Percentiles rank a stretch among this genome's conserved stretches.
phyloP scores from a whole-genome alignment of 208 protist genomes.

The Phytomonas francai region DNA sequence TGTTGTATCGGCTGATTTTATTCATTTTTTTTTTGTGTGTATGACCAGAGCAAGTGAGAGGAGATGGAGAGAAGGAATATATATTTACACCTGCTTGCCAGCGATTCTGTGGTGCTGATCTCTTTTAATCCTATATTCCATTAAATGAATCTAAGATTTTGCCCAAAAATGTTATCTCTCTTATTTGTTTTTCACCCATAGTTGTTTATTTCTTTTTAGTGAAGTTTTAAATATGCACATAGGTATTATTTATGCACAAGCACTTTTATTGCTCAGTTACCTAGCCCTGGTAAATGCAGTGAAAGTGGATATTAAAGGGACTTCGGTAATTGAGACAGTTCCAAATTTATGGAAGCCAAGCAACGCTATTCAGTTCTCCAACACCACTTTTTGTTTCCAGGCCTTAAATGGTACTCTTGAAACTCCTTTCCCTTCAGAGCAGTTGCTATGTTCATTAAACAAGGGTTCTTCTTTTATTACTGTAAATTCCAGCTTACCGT shows the following conservation, averaged over 20 bases:
- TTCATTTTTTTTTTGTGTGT: background rate
- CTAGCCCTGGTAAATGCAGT: conserved; percentile 18
- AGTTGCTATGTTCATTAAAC: background rate
- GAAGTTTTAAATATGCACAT: background rate
- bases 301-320: conserved; percentile 10
- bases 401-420: background rate
- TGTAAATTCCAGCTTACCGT: background rate
- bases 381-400: conserved; percentile 26
- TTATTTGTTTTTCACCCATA: background rate
- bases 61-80: background rate
- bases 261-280: conserved; percentile 11
- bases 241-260: background rate
- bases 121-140: background rate
- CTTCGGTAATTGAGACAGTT: background rate
- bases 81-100: background rate
- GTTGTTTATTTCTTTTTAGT: conserved; percentile 5
- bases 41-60: background rate
- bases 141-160: background rate
- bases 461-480: conserved; percentile 25
- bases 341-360: conserved; percentile 9
- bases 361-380: conserved; percentile 24
- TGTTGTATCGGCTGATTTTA: conserved; percentile 6
- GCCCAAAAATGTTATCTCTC: background rate
- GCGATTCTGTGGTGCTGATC: background rate
- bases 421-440: background rate